Conservation (phyloP, 192 early-diverging fungal genomes). For the Neocallimastix lanati region DNA sequence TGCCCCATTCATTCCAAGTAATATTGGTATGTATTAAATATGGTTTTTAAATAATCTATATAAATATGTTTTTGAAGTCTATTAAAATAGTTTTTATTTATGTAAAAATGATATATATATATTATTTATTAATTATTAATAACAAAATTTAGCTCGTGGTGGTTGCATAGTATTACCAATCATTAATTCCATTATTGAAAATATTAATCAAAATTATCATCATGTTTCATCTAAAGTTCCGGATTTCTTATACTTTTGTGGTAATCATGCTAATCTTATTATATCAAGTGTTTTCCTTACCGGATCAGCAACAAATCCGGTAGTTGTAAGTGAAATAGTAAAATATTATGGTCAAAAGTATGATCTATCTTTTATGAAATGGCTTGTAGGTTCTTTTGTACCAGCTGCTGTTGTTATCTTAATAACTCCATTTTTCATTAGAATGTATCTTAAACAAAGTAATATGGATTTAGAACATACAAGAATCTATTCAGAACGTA, state of each 20-base stretch:
- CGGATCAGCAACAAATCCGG: constrained; percentile 47
- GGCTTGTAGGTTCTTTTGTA: neutral
- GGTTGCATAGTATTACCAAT: constrained; percentile 60
- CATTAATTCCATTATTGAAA: constrained; percentile 34
- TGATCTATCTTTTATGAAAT: constrained; percentile 3
- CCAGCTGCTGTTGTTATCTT: neutral
- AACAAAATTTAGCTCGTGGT: constrained; percentile 37
- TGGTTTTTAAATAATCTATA: too few species aligned
- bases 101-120: neutral
- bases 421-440: neutral
- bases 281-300: constrained; percentile 19
- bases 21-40: neutral
- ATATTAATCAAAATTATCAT: constrained; percentile 33
- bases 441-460: neutral
- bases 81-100: too few species aligned
- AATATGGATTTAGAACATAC: neutral
- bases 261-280: neutral
- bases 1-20: constrained; percentile 44
- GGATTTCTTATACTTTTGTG: neutral
- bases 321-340: constrained; percentile 48
- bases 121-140: constrained; percentile 12
- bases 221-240: neutral
- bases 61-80: too few species aligned
- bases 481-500: constrained; percentile 2
- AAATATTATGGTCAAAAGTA: constrained; percentile 4